phyloP scores from a whole-genome alignment of 1,284 basidiomycete species.

The Trichosporon asahii region DNA sequence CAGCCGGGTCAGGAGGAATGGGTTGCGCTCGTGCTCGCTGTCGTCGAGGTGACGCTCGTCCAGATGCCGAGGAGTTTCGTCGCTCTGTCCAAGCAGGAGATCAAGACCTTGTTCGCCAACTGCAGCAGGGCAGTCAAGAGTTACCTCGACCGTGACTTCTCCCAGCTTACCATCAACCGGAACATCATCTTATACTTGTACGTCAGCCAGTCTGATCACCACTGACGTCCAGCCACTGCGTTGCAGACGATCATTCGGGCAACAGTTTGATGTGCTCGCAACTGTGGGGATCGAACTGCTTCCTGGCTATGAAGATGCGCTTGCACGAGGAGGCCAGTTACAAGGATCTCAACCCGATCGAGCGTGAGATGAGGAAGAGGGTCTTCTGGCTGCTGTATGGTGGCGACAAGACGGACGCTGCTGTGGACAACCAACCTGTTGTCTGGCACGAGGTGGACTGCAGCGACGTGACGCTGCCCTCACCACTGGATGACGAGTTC shows the following conservation, averaged over 20 bases:
- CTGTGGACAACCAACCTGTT: slow-evolving; percentile 68
- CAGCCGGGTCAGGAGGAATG: slow-evolving; percentile 65
- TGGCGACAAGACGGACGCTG: slow-evolving; percentile 83
- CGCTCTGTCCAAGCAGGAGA: slow-evolving; percentile 34
- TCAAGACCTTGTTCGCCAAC: slow-evolving; percentile 32
- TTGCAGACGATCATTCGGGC: slow-evolving; percentile 16
- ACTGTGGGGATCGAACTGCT: slow-evolving; percentile 19
- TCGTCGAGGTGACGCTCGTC: slow-evolving; percentile 74
- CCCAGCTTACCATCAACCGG: slow-evolving; percentile 20
- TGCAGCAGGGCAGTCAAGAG: slow-evolving; percentile 22
- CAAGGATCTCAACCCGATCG: slow-evolving; percentile 58
- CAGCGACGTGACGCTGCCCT: slow-evolving; percentile 36
- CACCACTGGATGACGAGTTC: slow-evolving; percentile 48
- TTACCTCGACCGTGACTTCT: slow-evolving; percentile 25
- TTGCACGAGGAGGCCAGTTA: slow-evolving; percentile 66
- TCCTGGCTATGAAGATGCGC: slow-evolving; percentile 55
- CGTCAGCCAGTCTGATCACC: not conserved
- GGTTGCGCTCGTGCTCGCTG: slow-evolving; percentile 79
- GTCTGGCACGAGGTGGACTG: slow-evolving; percentile 80
- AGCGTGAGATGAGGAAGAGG: slow-evolving; percentile 73
- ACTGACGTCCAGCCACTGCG: slow-evolving; percentile 6
- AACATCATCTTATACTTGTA: slow-evolving; percentile 31
- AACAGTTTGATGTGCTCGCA: slow-evolving; percentile 8
- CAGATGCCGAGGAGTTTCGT: slow-evolving; percentile 43
- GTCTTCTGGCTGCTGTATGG: slow-evolving; percentile 82